Evolutionary conservation across 768 basidiomycete genomes (phyloP), one percentile per base, ranked within the genome.

Genomic region (Mycena vitilis): DNA sequence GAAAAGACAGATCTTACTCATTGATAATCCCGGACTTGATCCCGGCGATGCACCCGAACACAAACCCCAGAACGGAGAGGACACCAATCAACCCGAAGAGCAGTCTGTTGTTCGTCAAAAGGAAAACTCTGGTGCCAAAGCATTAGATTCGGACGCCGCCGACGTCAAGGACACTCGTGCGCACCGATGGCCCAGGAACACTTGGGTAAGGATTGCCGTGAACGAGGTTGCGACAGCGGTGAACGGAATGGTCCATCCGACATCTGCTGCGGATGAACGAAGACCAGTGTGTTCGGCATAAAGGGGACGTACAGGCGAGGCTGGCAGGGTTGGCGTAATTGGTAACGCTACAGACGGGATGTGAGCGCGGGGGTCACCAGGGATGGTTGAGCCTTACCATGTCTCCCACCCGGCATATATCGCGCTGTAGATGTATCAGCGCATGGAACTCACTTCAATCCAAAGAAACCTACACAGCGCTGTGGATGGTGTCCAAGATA

Each of bases 191-290:
- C 71, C 78, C 1, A 81, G 71, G 65, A 77, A 81, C n/a, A 78
- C 37, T 49, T 82, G 81, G 0, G 80, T 81, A 20, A 77, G 66
- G 34, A 81, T 57, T 4, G 79, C 80, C 4, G 80, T 73, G 20
- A 78, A 69, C 1, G 76, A 73, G 12, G 74, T 78, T 2, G 71
- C 76, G 37, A 80, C 66, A 12, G 79, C 77, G 0, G 80, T 82
- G 53, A 81, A 78, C 3, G 75, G 74, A 42, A 77, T 75, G 11
- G 79, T 77, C 81, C 80, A 81, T 6, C 62, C 55, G 47, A 63
- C 70, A 36, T 65, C 78, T 79, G n/a, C 25, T 25, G 30, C 20
- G 38, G n/a, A 5, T 62, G 30, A 49, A 38, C 30, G 18, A 2
- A 9, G 22, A 15, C 25, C n/a, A 13, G 23, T 37, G 55, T 5